Evolutionary conservation across 805 yeast species (phyloP).

Genomic region (Sungouiozyma intestinalis): DNA sequence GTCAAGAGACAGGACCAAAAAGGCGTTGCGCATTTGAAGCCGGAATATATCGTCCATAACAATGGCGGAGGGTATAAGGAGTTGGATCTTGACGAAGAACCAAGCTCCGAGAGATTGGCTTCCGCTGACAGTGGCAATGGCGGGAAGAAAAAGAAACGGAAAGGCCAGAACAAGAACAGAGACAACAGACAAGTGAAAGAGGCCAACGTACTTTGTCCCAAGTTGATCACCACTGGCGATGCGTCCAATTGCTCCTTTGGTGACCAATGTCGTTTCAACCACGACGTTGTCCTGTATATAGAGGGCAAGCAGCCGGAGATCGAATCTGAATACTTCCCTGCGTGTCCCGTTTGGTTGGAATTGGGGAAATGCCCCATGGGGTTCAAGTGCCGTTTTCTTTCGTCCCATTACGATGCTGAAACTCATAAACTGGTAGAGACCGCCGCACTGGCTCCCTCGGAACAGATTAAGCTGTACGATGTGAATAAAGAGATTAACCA

Average conservation of each 20-base stretch:
- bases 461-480: slow-evolving; percentile 15
- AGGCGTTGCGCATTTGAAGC: slow-evolving; percentile 70
- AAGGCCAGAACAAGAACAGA: slow-evolving; percentile 81
- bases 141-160: slow-evolving; percentile 35
- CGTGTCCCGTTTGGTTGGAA: slow-evolving; percentile 74
- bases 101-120: slow-evolving; percentile 31
- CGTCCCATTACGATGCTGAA: slow-evolving; percentile 50
- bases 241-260: slow-evolving; percentile 48
- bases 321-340: slow-evolving; percentile 35
- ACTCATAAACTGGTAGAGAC: slow-evolving; percentile 30
- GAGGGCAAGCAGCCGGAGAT: slow-evolving; percentile 59
- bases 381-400: slow-evolving; percentile 82
- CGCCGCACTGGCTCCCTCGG: slow-evolving; percentile 3
- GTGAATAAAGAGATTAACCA: slow-evolving; percentile 54
- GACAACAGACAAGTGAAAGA: slow-evolving; percentile 64
- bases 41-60: slow-evolving; percentile 45
- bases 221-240: slow-evolving; percentile 44
- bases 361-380: slow-evolving; percentile 92
- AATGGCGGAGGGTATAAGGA: background rate
- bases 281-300: slow-evolving; percentile 60
- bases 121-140: slow-evolving; percentile 35
- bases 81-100: slow-evolving; percentile 34
- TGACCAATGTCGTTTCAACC: slow-evolving; percentile 67
- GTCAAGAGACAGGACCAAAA: slow-evolving; percentile 28
- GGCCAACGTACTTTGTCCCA: slow-evolving; percentile 52